Percentiles rank a stretch among this genome's conserved stretches.
Conservation (phyloP, 2,329 filamentous ascomycete species). For the Aspergillus jensenii region DNA sequence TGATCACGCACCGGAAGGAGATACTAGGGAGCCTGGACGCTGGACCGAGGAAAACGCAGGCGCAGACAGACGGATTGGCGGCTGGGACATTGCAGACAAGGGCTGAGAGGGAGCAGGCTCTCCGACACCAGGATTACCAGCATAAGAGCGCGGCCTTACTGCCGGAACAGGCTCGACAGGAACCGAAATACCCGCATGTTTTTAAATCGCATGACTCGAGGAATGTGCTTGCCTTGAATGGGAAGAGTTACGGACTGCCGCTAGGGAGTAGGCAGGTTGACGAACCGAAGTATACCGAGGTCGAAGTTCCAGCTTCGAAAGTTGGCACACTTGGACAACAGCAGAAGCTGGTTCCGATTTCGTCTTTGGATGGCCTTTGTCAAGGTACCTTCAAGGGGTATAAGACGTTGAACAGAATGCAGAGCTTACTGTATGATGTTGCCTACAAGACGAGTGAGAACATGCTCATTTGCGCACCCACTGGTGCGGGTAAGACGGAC, state of each 20-base stretch:
- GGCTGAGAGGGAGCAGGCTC: constrained; percentile 73
- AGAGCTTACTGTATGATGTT: constrained; percentile 92
- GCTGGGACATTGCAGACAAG: constrained; percentile 66
- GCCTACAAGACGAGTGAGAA: constrained; percentile 96
- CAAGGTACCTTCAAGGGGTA: constrained; percentile 92
- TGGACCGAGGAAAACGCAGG: constrained; percentile 27
- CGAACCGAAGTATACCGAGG: constrained; percentile 81
- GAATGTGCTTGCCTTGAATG: constrained; percentile 77
- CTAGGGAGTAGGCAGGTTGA: constrained; percentile 70
- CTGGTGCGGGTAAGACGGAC: constrained; percentile 97
- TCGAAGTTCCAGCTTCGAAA: constrained; percentile 77
- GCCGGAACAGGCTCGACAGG: constrained; percentile 67
- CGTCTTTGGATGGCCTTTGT: constrained; percentile 84
- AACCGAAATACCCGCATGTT: constrained; percentile 85
- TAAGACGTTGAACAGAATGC: constrained; percentile 93
- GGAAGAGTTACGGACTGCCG: constrained; percentile 80
- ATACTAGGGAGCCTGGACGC: constrained; percentile 53
- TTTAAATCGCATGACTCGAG: constrained; percentile 82
- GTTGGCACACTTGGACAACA: constrained; percentile 72
- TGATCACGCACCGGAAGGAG: constrained; percentile 74
- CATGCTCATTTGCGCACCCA: constrained; percentile 97
- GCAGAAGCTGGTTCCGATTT: constrained; percentile 74
- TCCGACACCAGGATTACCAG: constrained; percentile 73
- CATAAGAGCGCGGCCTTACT: constrained; percentile 78
- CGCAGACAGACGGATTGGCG: constrained; percentile 46